phyloP scores from a whole-genome alignment of 1,284 basidiomycete species.

The Xerocomus cyaneibrunnescens region DNA sequence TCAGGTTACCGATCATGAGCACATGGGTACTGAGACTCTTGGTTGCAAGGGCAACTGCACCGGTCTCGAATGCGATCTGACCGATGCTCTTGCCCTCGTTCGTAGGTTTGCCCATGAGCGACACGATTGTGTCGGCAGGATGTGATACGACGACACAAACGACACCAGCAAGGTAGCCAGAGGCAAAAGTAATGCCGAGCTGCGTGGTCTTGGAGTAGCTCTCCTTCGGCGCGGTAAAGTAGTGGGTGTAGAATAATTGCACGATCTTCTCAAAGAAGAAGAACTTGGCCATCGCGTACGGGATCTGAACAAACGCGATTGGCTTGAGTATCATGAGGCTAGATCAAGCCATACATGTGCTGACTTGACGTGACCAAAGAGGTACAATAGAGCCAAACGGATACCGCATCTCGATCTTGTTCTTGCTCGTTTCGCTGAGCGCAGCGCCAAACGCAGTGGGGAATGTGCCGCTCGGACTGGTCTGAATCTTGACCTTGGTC shows the following conservation, averaged over 20 bases:
- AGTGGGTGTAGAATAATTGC: conserved; percentile 71
- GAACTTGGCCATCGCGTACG: conserved; percentile 89
- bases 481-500: conserved; percentile 87
- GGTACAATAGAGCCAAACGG: conserved; percentile 80
- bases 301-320: conserved; percentile 50
- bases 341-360: conserved; percentile 10
- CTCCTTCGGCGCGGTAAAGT: conserved; percentile 73
- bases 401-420: conserved; percentile 67
- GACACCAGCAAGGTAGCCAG: conserved; percentile 81
- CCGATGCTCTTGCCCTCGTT: conserved; percentile 77
- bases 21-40: conserved; percentile 82
- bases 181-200: conserved; percentile 77
- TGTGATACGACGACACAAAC: conserved; percentile 82
- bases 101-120: conserved; percentile 71
- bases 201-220: conserved; percentile 69
- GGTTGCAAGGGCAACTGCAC: conserved; percentile 59
- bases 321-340: neutral
- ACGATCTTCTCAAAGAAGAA: conserved; percentile 83
- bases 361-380: conserved; percentile 80
- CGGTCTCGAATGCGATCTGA: conserved; percentile 67
- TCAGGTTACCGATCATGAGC: conserved; percentile 78
- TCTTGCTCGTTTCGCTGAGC: conserved; percentile 62
- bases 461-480: conserved; percentile 70
- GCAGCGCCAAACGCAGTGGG: conserved; percentile 70
- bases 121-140: conserved; percentile 78